Base-by-base conservation (phyloP, 2,329 filamentous ascomycete genomes). In the Sporothrix globosa region DNA sequence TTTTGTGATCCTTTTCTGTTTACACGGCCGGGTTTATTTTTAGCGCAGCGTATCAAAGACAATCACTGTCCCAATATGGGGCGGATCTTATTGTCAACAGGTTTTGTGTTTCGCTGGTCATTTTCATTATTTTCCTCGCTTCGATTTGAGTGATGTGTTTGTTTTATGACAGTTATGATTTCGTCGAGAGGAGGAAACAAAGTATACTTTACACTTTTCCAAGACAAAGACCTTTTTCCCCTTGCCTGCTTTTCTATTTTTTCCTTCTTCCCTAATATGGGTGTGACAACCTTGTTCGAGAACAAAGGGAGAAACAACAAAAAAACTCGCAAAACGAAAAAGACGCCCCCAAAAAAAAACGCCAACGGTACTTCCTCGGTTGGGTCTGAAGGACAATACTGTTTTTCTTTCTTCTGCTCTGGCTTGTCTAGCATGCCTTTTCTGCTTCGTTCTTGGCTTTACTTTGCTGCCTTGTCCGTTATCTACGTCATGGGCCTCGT, bases 111-210 rank as follows among this genome's bases (percentile, higher is more conserved):
- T 41, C 56, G 56, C 1, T 54, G 21, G 11, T 44, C 41, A 13
- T 44, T 44, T 44, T 17, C 11, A 17, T 44, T 44, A 44, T 52
- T 34, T 52, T 34, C 50, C 6, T 66, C 19, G 2, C 46, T 48
- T 46, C 34, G 7, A 5, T 46, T 19, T 39, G 7, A 48, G 46
- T 68, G 50, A 24, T 41, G 27, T 39, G 7, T 61, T 61, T 48
- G 44, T 50, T 34, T 69, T 69, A 69, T 61, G 53, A 69, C 54
- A 61, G 39, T 61, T 34, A 61, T 50, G 54, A 69, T 61, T 69
- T 21, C n/a, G 6, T 3, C 39, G 56, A 65, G 67, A 67, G 60
- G 67, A 50, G 50, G 66, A 61, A 67, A 56, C 53, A 39, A 48
- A 9, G 14, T 48, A n/a, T 11, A 30, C 44, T 34, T 58, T 41